Conservation (phyloP, 768 basidiomycete species). For the Leucocoprinus sp. region DNA sequence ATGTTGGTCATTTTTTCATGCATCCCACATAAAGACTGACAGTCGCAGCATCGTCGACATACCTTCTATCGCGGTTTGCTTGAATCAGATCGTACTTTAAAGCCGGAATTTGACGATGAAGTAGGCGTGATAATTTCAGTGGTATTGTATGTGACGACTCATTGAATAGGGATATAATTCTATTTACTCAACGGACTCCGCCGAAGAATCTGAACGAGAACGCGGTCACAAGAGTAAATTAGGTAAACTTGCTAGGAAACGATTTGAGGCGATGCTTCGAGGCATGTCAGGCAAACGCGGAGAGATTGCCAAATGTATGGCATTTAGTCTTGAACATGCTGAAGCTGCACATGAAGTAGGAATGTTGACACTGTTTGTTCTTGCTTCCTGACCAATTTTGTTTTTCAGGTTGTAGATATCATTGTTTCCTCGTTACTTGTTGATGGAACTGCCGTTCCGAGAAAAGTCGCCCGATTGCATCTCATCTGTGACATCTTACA, state of each 20-base stretch:
- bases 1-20: conserved; percentile 32
- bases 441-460: conserved; percentile 92
- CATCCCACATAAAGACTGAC: conserved; percentile 4
- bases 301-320: conserved; percentile 92
- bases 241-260: conserved; percentile 68
- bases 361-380: background rate
- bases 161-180: conserved; percentile 70
- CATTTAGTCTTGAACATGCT: conserved; percentile 94
- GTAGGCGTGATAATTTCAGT: conserved; percentile 24
- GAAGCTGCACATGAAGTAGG: conserved; percentile 89
- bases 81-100: conserved; percentile 42
- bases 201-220: conserved; percentile 89
- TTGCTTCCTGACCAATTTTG: background rate
- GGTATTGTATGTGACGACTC: background rate
- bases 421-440: conserved; percentile 85
- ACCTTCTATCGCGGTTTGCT: conserved; percentile 65
- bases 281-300: conserved; percentile 79
- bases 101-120: conserved; percentile 79
- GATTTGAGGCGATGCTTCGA: conserved; percentile 89
- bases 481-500: conserved; percentile 97
- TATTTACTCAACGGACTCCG: conserved; percentile 87
- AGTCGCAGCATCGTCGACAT: conserved; percentile 56
- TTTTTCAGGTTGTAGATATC: conserved; percentile 75
- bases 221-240: conserved; percentile 67
- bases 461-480: conserved; percentile 91